Base-by-base conservation (phyloP, 257 asterid genomes). In the Penstemon eatonii region DNA sequence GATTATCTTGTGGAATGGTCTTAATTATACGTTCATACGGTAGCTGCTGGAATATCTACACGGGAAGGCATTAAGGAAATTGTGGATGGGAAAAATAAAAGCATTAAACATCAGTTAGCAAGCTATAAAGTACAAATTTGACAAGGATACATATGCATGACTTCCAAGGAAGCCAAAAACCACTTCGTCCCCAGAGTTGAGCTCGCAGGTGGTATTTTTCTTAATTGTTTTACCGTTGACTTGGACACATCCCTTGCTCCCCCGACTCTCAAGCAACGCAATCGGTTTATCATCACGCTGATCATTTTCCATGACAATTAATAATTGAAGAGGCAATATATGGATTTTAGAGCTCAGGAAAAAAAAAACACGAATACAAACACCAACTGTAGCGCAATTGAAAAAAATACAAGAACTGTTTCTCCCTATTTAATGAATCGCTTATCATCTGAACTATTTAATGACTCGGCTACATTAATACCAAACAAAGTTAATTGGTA, bases 131-230 rank as follows among this genome's bases (percentile, higher is more conserved):
- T n/a, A 61, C 54, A 58, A 66, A 60, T 60, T 61, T 33, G 37
- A 59, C 51, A 61, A 86, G 91, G 95, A 91, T 91, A 91, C 97
- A 74, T 89, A 91, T 77, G 95, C 88, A 85, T 84, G 92, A 72
- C 66, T 84, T 59, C 93, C 95, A 19, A 61, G 83, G 75, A 75
- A 70, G 56, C 97, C 97, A 60, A 91, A 91, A 60, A 81, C 83
- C 83, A 91, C 72, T 73, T 85, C 97, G 75, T 91, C 97, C 67
- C 97, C 97, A n/a, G 97, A 91, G 65, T 72, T 79, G 68, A 91
- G 96, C 57, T 79, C 80, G 66, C 82, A 76, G 44, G 40, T 76
- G 15, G 83, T 68, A 65, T 74, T 87, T 70, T 71, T 88, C 88
- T 78, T 80, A n/a, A 91, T 75, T 59, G 85, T 61, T 86, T 85